phyloP scores from a whole-genome alignment of 1,284 basidiomycete species.

The Agaricales sp. region DNA sequence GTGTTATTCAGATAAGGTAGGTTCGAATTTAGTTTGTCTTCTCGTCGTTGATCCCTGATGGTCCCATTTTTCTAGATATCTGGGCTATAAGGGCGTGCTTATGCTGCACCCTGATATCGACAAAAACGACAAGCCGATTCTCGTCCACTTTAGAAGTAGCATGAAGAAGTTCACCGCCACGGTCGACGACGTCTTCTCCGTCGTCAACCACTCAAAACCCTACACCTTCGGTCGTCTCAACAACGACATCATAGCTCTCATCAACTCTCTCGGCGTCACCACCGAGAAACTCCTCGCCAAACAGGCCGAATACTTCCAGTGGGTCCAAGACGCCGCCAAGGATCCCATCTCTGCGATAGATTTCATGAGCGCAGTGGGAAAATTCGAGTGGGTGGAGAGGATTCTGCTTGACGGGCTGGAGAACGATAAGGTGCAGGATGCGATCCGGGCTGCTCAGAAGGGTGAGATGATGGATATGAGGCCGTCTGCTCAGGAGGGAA shows the following conservation, averaged over 20 bases:
- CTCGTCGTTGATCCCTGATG: background rate
- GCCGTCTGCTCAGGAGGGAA: constrained; percentile 40
- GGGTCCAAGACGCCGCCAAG: constrained; percentile 37
- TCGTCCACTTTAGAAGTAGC: constrained; percentile 50
- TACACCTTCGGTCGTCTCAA: constrained; percentile 55
- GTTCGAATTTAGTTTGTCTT: constrained; percentile 1
- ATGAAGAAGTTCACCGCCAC: constrained; percentile 57
- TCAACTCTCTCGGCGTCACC: constrained; percentile 49
- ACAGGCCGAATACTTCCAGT: constrained; percentile 46
- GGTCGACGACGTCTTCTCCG: constrained; percentile 46
- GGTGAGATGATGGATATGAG: too few species aligned
- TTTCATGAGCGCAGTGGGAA: constrained; percentile 38
- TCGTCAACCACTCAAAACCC: constrained; percentile 50
- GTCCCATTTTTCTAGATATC: constrained; percentile 28
- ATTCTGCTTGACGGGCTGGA: constrained; percentile 46
- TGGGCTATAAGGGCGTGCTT: constrained; percentile 55
- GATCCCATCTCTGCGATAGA: constrained; percentile 40
- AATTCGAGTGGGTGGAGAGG: constrained; percentile 37
- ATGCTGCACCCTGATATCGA: constrained; percentile 52
- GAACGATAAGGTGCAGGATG: constrained; percentile 24
- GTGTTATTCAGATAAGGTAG: constrained; percentile 53
- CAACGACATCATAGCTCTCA: constrained; percentile 55
- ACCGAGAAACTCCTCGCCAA: constrained; percentile 41
- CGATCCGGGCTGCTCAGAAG: constrained; percentile 33
- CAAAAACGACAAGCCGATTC: constrained; percentile 24